A percentile compares a stretch with the other conserved stretches of the same genome.
Evolutionary conservation across 495 filamentous ascomycete genomes (phyloP).

Genomic region (Arthonia radiata): DNA sequence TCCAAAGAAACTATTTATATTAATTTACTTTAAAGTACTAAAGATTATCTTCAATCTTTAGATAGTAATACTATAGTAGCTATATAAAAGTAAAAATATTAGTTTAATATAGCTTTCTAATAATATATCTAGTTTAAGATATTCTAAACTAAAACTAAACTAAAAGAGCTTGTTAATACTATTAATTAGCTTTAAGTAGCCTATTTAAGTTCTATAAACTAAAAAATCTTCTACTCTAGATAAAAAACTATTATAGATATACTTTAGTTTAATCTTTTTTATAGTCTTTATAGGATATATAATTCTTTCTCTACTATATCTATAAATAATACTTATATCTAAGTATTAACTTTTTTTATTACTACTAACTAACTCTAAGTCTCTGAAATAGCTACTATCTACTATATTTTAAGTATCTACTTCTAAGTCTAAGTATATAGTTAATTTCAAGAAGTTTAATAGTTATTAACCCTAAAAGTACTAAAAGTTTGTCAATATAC

Average conservation of each 20-base stretch:
- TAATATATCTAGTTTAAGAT: background rate
- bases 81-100: background rate
- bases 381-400: background rate
- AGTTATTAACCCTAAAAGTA: background rate
- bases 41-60: background rate
- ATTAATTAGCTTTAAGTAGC: background rate
- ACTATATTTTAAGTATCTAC: background rate
- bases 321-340: background rate
- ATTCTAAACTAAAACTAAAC: background rate
- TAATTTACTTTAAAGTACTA: background rate
- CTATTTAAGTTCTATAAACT: background rate
- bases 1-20: background rate
- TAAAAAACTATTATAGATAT: too few species aligned
- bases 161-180: background rate
- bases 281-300: too few species aligned
- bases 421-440: background rate
- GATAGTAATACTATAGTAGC: background rate
- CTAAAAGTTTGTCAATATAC: background rate
- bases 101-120: background rate
- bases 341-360: background rate
- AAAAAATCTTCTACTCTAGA: too few species aligned
- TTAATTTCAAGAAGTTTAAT: background rate
- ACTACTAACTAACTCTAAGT: background rate
- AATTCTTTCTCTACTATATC: too few species aligned
- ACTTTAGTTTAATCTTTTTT: too few species aligned